phyloP scores from a whole-genome alignment of 2,329 filamentous ascomycete genomes.

The Trichoderma sp. region DNA sequence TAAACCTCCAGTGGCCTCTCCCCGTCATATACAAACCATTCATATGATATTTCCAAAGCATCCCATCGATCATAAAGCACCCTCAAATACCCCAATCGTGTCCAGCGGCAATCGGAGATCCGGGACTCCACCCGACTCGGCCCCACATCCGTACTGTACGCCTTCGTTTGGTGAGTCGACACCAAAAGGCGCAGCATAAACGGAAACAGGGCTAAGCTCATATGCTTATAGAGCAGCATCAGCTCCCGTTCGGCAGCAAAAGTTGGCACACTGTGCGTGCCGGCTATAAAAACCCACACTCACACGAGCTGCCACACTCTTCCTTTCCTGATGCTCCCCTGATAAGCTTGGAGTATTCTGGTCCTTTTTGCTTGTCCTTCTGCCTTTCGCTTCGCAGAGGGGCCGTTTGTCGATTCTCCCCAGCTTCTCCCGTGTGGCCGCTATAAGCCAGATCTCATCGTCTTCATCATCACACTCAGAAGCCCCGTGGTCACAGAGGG shows the following conservation, averaged over 20 bases:
- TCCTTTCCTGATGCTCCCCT: neutral
- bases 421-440: neutral
- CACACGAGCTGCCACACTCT: slow-evolving; percentile 22
- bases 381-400: neutral
- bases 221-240: neutral
- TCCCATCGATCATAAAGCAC: neutral
- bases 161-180: neutral
- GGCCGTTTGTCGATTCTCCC: neutral
- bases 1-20: neutral
- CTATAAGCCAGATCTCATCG: neutral
- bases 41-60: neutral
- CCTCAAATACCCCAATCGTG: neutral
- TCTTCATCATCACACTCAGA: neutral
- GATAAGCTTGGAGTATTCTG: neutral
- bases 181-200: slow-evolving; percentile 12
- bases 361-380: neutral
- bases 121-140: slow-evolving; percentile 18
- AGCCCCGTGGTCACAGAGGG: slow-evolving; percentile 2
- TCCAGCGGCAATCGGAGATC: slow-evolving; percentile 1
- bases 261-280: slow-evolving; percentile 18
- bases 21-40: neutral
- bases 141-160: slow-evolving; percentile 26
- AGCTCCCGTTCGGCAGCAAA: neutral
- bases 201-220: slow-evolving; percentile 8
- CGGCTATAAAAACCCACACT: slow-evolving; percentile 32